Evolutionary conservation across 331 rosid genomes (phyloP).

Genomic region (Prunus yedoensis): DNA sequence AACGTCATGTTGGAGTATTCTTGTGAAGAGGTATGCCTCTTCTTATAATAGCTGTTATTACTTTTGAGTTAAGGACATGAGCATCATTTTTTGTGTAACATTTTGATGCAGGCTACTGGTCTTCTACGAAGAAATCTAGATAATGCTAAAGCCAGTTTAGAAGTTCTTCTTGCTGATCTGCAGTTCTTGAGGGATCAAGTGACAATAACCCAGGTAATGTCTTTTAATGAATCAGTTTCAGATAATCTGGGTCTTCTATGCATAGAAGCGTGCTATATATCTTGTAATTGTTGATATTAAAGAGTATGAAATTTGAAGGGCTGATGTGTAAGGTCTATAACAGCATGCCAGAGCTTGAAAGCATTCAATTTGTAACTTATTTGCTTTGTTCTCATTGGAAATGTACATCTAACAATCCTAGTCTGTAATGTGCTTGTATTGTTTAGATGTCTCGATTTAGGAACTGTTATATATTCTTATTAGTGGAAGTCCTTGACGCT

Average conservation of each 20-base stretch:
- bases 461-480: neutral
- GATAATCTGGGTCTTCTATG: neutral
- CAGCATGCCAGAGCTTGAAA: neutral
- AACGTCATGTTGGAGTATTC: conserved; percentile 92
- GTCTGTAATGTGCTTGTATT: neutral
- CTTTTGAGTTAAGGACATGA: conserved; percentile 13
- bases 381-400: neutral
- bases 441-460: neutral
- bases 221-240: neutral
- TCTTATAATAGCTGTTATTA: conserved; percentile 17
- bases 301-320: neutral
- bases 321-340: neutral
- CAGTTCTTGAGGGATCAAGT: conserved; percentile 92
- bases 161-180: conserved; percentile 80
- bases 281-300: too few relatives aligned
- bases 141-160: conserved; percentile 89
- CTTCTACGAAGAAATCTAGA: conserved; percentile 79
- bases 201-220: conserved; percentile 82
- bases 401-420: neutral
- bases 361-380: neutral
- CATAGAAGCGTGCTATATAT: neutral
- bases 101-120: conserved; percentile 69
- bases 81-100: conserved; percentile 19
- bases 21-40: conserved; percentile 69
- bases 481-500: conserved; percentile 12